A percentile compares a stretch with the other conserved stretches of the same genome.
Evolutionary conservation across 2,329 filamentous ascomycete genomes (phyloP).

Genomic region (Colletotrichum cordylinicola): DNA sequence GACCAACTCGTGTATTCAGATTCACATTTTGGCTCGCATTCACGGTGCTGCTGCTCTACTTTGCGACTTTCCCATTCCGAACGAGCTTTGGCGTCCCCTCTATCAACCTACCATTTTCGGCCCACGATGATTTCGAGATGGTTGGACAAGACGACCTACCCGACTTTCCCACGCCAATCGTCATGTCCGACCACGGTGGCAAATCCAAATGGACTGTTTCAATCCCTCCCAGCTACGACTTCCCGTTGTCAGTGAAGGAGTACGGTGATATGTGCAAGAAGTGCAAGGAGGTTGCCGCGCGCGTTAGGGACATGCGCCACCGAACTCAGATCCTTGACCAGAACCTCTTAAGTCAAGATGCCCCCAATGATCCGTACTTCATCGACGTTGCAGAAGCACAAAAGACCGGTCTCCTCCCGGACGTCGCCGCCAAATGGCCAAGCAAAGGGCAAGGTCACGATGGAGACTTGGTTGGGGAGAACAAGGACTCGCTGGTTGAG

Average conservation of each 20-base stretch:
- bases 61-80: constrained; percentile 40
- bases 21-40: constrained; percentile 59
- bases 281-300: constrained; percentile 67
- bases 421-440: constrained; percentile 28
- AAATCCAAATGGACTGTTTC: constrained; percentile 80
- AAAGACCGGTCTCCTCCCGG: constrained; percentile 64
- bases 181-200: constrained; percentile 70
- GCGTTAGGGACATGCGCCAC: constrained; percentile 57
- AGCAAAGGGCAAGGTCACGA: constrained; percentile 17
- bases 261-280: constrained; percentile 75
- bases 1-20: constrained; percentile 63
- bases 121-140: constrained; percentile 66
- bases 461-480: constrained; percentile 53
- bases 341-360: constrained; percentile 56
- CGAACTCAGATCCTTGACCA: constrained; percentile 46
- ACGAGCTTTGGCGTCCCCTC: constrained; percentile 33
- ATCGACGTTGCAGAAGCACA: constrained; percentile 79
- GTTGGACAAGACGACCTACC: constrained; percentile 71
- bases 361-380: constrained; percentile 70
- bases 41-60: constrained; percentile 57
- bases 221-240: constrained; percentile 70
- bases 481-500: constrained; percentile 46
- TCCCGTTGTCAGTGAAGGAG: constrained; percentile 70
- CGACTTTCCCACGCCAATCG: constrained; percentile 74
- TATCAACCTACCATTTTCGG: constrained; percentile 43